phyloP scores from a whole-genome alignment of 495 filamentous ascomycete genomes.

The Tuber brumale region DNA sequence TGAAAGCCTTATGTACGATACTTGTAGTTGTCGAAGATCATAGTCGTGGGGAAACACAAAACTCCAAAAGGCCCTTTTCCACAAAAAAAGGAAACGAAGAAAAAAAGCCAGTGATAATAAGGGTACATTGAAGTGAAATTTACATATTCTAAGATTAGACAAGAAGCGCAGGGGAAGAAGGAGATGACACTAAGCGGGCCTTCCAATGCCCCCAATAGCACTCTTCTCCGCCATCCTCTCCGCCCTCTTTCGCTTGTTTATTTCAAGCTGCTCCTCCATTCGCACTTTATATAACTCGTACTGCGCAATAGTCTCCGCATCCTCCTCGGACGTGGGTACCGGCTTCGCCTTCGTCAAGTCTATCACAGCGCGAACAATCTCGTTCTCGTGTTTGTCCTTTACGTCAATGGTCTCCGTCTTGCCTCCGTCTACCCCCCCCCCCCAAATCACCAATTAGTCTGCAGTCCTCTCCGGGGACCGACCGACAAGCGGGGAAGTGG shows the following conservation, averaged over 20 bases:
- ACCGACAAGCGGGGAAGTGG: constrained; percentile 11
- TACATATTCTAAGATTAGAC: background rate
- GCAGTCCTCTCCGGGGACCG: background rate
- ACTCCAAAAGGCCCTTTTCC: background rate
- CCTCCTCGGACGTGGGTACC: constrained; percentile 55
- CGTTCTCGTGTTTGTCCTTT: constrained; percentile 53
- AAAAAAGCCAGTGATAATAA: background rate
- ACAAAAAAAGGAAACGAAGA: background rate
- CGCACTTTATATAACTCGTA: constrained; percentile 53
- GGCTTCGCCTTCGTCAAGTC: constrained; percentile 60
- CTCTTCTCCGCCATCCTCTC: constrained; percentile 57
- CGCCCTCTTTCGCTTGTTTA: constrained; percentile 55
- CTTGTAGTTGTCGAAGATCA: background rate
- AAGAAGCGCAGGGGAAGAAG: background rate
- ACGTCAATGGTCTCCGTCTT: constrained; percentile 53
- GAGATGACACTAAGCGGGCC: background rate
- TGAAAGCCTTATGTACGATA: background rate
- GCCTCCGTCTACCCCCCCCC: constrained; percentile 15
- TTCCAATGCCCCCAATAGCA: constrained; percentile 53
- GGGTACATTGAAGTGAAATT: background rate
- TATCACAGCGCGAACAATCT: constrained; percentile 65
- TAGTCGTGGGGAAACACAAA: background rate
- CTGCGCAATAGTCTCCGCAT: constrained; percentile 54
- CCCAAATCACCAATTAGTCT: background rate
- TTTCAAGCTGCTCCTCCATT: constrained; percentile 50